Evolutionary conservation across 257 asterid species (phyloP).

Genomic region (Ophiorrhiza pumila): DNA sequence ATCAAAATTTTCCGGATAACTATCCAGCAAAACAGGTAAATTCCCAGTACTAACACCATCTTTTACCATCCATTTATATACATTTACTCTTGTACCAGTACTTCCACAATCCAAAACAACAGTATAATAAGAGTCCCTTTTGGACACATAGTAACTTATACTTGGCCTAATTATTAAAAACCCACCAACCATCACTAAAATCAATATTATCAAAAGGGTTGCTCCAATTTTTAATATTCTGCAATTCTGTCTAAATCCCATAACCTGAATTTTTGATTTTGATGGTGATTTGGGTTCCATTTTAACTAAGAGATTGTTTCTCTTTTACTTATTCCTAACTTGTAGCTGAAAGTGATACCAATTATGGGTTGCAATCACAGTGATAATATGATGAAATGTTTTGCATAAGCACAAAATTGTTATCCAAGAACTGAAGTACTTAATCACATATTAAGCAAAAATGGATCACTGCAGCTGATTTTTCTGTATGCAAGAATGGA

Average conservation of each 20-base stretch:
- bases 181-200: conserved; percentile 34
- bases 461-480: neutral
- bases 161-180: conserved; percentile 24
- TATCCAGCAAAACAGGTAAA: conserved; percentile 55
- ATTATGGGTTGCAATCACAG: neutral
- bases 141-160: conserved; percentile 13
- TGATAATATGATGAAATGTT: neutral
- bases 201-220: conserved; percentile 29
- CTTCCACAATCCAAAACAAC: conserved; percentile 92
- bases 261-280: conserved; percentile 43
- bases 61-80: conserved; percentile 52
- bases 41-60: conserved; percentile 24
- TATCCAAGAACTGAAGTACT: neutral
- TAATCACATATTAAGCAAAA: neutral
- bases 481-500: neutral
- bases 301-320: neutral
- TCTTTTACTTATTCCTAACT: no score
- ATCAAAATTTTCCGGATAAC: conserved; percentile 48
- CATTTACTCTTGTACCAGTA: conserved; percentile 75
- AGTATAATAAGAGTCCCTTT: conserved; percentile 40
- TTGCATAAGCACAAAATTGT: no score
- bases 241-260: conserved; percentile 24
- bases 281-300: conserved; percentile 79
- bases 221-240: conserved; percentile 33
- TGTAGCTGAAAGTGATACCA: neutral